A percentile compares a stretch with the other conserved stretches of the same genome.
Conservation (phyloP, 352 stramenopile species). For the Globisporangium parvum region DNA sequence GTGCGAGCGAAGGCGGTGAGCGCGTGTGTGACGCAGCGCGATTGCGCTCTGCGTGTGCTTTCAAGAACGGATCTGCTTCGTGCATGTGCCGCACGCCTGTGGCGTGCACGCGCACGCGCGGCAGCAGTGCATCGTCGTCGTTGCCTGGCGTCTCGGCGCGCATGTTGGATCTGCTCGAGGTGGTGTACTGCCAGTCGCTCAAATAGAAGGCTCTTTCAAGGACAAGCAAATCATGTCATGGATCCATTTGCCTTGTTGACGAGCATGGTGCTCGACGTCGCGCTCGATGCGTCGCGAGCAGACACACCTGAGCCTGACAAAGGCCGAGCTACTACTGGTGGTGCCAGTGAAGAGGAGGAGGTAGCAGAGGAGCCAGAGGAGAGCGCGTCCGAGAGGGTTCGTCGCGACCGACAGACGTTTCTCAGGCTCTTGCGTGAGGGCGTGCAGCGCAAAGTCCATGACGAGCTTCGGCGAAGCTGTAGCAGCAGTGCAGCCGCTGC, state of each 20-base stretch:
- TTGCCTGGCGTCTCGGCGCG: not conserved
- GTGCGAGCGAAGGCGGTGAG: not conserved
- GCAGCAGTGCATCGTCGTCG: constrained; percentile 7
- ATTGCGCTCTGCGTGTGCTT: not conserved
- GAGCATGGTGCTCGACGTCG: not conserved
- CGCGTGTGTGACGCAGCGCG: not conserved
- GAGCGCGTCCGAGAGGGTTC: not conserved
- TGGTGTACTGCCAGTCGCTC: too few species aligned
- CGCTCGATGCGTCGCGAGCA: not conserved
- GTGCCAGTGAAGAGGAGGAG: not conserved
- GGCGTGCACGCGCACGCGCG: constrained; percentile 23
- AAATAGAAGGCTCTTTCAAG: too few species aligned
- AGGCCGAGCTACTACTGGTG: not conserved
- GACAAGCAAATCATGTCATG: not conserved
- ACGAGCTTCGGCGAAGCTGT: constrained; percentile 14
- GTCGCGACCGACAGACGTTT: constrained; percentile 25
- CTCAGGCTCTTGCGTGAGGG: constrained; percentile 56
- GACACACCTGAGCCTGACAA: too few species aligned
- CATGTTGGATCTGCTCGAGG: not conserved
- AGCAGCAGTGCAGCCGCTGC: not conserved
- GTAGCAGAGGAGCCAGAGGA: not conserved
- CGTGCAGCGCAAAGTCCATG: constrained; percentile 43
- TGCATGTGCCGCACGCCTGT: constrained; percentile 21
- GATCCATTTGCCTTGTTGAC: not conserved
- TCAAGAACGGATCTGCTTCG: constrained; percentile 1